Conservation (phyloP, 2,329 filamentous ascomycete genomes). For the Aureobasidium vineae region DNA sequence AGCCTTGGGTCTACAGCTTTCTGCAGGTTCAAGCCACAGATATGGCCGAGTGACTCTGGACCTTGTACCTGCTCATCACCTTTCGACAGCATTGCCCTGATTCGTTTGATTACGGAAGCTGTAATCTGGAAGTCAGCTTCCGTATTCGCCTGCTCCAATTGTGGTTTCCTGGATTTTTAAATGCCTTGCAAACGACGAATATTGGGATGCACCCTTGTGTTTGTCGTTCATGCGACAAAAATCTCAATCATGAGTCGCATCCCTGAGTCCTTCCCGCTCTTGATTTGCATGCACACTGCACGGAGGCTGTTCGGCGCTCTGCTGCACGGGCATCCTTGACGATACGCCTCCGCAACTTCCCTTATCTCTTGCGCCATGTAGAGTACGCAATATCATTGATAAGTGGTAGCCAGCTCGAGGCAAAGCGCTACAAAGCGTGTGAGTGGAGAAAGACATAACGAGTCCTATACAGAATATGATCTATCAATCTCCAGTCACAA, state of each 20-base stretch:
- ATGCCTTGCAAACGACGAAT: neutral
- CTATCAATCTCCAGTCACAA: constrained; percentile 2
- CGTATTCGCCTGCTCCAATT: neutral
- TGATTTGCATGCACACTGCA: constrained; percentile 19
- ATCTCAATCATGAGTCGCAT: neutral
- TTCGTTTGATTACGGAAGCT: neutral
- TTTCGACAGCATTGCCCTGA: neutral
- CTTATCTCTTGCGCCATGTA: constrained; percentile 17
- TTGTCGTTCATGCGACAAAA: constrained; percentile 6
- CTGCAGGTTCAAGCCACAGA: constrained; percentile 22
- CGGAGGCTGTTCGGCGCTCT: constrained; percentile 15
- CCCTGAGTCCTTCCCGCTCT: neutral
- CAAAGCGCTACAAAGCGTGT: neutral
- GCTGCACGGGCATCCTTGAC: constrained; percentile 17
- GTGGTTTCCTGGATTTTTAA: neutral
- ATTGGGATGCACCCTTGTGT: neutral
- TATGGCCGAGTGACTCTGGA: constrained; percentile 10
- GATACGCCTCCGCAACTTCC: constrained; percentile 3
- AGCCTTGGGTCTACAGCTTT: constrained; percentile 6
- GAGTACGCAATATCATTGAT: constrained; percentile 19
- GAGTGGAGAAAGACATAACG: neutral
- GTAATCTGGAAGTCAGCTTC: neutral
- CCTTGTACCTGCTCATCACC: constrained; percentile 11
- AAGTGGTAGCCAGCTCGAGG: constrained; percentile 1
- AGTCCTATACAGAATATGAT: constrained; percentile 2